A percentile compares a stretch with the other conserved stretches of the same genome.
These are phyloP conservation scores for Cylindrotheca closterium DNA, from an alignment of 108 stramenopile species.

Conservation along the genomic window DNA sequence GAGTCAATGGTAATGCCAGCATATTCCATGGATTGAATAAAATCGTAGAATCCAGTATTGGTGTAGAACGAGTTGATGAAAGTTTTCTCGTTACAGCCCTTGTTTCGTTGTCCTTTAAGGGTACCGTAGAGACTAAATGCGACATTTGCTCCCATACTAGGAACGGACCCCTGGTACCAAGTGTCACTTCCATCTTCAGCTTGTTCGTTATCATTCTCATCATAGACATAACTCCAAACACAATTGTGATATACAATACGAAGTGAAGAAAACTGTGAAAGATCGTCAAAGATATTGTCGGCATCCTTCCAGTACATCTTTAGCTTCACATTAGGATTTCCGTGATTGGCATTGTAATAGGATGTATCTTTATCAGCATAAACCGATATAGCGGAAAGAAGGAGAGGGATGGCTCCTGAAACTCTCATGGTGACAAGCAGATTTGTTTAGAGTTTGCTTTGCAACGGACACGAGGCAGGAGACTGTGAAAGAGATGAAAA, in stretches of 20 bases:
- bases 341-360: constrained; percentile 33
- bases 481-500: too few species aligned
- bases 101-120: constrained; percentile 24
- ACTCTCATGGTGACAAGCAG: too few species aligned
- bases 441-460: too few species aligned
- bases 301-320: constrained; percentile 53
- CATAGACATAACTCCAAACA: constrained; percentile 36
- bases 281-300: constrained; percentile 45
- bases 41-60: constrained; percentile 34
- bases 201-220: constrained; percentile 24
- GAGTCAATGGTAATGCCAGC: constrained; percentile 21
- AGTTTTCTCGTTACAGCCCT: constrained; percentile 29
- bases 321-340: constrained; percentile 36
- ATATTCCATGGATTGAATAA: constrained; percentile 29
- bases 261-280: constrained; percentile 36
- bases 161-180: constrained; percentile 59
- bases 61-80: constrained; percentile 70
- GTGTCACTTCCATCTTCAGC: constrained; percentile 31
- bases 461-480: too few species aligned
- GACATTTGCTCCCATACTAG: constrained; percentile 52
- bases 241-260: constrained; percentile 49
- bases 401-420: too few species aligned
- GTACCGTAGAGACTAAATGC: constrained; percentile 58
- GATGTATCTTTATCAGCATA: constrained; percentile 33
- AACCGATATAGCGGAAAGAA: constrained; percentile 5